phyloP scores from a whole-genome alignment of 495 filamentous ascomycete genomes.

The Trichoderma reesei region DNA sequence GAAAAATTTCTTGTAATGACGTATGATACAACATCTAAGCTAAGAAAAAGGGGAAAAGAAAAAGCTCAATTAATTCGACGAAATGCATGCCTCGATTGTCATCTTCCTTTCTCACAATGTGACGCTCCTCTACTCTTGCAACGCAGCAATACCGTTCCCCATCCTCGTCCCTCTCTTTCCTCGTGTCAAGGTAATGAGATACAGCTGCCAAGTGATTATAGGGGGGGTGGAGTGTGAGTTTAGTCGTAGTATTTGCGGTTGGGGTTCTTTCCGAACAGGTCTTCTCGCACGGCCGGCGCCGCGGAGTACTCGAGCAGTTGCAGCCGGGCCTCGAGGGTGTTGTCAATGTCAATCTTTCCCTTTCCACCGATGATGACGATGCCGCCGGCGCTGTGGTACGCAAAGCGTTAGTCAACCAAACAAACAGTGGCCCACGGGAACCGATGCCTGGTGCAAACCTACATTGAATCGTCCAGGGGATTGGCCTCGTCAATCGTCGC shows the following conservation, averaged over 20 bases:
- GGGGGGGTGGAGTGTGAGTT: background rate
- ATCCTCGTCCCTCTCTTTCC: background rate
- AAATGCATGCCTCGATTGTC: slow-evolving; percentile 14
- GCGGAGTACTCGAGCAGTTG: slow-evolving; percentile 73
- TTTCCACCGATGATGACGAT: slow-evolving; percentile 66
- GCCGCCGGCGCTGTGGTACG: slow-evolving; percentile 61
- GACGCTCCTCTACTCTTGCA: background rate
- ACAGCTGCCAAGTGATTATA: background rate
- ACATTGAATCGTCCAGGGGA: slow-evolving; percentile 75
- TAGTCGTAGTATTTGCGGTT: slow-evolving; percentile 92
- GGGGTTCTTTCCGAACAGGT: slow-evolving; percentile 81
- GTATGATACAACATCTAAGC: slow-evolving; percentile 23
- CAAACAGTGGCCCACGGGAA: background rate
- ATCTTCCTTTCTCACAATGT: slow-evolving; percentile 15
- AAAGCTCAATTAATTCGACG: background rate
- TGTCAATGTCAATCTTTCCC: slow-evolving; percentile 97
- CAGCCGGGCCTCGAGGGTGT: slow-evolving; percentile 90
- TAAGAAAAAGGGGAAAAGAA: background rate
- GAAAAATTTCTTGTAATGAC: slow-evolving; percentile 11
- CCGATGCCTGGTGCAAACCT: slow-evolving; percentile 31
- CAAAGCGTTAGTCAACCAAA: slow-evolving; percentile 4
- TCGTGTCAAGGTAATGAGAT: background rate
- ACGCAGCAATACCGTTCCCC: background rate
- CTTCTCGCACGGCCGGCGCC: slow-evolving; percentile 73
- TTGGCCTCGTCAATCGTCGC: slow-evolving; percentile 66